A percentile compares a stretch with the other conserved stretches of the same genome.
These are phyloP conservation scores for Marchantia paleacea DNA, from an alignment of 225 moss, liverwort and hornwort genomes.

Conservation along the genomic window DNA sequence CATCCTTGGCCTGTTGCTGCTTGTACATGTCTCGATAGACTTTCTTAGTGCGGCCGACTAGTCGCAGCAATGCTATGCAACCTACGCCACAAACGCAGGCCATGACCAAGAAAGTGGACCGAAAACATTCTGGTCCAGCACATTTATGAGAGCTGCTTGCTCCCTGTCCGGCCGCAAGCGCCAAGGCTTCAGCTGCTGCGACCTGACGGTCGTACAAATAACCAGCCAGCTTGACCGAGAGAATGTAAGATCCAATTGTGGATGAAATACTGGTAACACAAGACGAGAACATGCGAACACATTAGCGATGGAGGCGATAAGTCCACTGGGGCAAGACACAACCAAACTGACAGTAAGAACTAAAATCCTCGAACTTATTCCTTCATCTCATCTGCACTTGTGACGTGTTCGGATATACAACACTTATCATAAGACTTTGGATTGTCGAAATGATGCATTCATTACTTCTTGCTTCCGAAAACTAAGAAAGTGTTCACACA, in stretches of 20 bases:
- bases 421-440: too few species aligned
- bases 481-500: too few species aligned
- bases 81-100: slow-evolving; percentile 84
- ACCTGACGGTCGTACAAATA: slow-evolving; percentile 89
- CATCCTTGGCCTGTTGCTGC: slow-evolving; percentile 66
- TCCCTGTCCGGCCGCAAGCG: slow-evolving; percentile 51
- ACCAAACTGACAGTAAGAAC: neutral
- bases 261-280: slow-evolving; percentile 67
- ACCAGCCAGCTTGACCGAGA: slow-evolving; percentile 91
- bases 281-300: neutral
- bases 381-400: too few species aligned
- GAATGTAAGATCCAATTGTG: slow-evolving; percentile 86
- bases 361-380: too few species aligned
- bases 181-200: slow-evolving; percentile 60
- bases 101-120: slow-evolving; percentile 90
- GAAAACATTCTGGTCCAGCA: slow-evolving; percentile 87
- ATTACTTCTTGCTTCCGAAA: too few species aligned
- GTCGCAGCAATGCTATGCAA: slow-evolving; percentile 63
- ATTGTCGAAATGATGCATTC: too few species aligned
- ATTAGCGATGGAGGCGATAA: too few species aligned
- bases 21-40: slow-evolving; percentile 81
- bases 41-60: slow-evolving; percentile 74
- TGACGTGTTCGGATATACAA: neutral
- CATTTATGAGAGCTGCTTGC: slow-evolving; percentile 66
- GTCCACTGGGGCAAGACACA: too few species aligned